Conservation (phyloP, 805 yeast genomes). For the Lachancea cidri region DNA sequence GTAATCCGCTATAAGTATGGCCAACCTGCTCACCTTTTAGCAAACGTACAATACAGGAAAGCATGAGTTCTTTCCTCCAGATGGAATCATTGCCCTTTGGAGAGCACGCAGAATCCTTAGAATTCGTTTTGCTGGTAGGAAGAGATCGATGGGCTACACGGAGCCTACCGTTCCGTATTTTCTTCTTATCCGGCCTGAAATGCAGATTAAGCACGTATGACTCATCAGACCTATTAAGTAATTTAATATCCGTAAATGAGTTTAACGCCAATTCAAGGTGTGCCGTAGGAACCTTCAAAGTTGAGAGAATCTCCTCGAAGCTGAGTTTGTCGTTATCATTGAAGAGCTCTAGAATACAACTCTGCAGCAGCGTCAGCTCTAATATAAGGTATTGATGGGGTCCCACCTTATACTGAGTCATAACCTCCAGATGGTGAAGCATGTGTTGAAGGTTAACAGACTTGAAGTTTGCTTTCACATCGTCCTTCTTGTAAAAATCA, state of each 20-base stretch:
- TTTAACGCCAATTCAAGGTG: conserved; percentile 12
- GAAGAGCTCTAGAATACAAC: conserved; percentile 22
- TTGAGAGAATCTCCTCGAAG: conserved; percentile 8
- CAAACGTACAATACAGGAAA: conserved; percentile 24
- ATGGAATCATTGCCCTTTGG: conserved; percentile 7
- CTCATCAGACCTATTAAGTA: conserved; percentile 11
- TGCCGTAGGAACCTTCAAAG: not conserved
- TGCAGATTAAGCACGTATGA: conserved; percentile 15
- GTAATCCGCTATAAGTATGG: conserved; percentile 11
- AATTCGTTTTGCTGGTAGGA: not conserved
- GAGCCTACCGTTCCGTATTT: conserved; percentile 19
- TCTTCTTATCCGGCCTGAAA: conserved; percentile 20
- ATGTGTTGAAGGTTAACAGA: conserved; percentile 17
- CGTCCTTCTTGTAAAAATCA: conserved; percentile 7
- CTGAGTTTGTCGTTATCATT: conserved; percentile 16
- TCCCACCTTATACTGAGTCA: conserved; percentile 15
- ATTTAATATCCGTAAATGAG: conserved; percentile 17
- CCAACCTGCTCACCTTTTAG: conserved; percentile 17
- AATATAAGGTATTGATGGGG: conserved; percentile 15
- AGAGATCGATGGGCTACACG: conserved; percentile 12
- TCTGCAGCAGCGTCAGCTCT: conserved; percentile 25
- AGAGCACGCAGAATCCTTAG: not conserved
- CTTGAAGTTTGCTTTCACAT: conserved; percentile 14
- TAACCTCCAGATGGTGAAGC: conserved; percentile 29
- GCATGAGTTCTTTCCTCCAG: conserved; percentile 28